Conservation (phyloP, 495 filamentous ascomycete genomes). For the Aspergillus haitiensis region DNA sequence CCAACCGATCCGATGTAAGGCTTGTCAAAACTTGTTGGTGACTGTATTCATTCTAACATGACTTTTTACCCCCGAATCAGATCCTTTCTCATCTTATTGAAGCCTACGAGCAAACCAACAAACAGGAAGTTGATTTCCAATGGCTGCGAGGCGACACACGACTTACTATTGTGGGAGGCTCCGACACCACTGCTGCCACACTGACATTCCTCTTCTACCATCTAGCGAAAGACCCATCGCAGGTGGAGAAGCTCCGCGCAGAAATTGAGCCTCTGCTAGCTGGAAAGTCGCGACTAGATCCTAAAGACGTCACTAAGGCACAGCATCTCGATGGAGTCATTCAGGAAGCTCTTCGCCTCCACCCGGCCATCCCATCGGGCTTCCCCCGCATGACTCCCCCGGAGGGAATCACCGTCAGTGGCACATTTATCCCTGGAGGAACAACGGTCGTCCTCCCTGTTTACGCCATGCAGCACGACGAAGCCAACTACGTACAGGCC, state of each 20-base stretch:
- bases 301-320: conserved; percentile 15
- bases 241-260: conserved; percentile 29
- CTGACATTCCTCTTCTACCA: conserved; percentile 48
- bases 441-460: conserved; percentile 35
- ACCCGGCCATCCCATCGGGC: conserved; percentile 26
- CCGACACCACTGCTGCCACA: conserved; percentile 55
- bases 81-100: conserved; percentile 17
- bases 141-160: conserved; percentile 31
- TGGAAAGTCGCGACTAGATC: neutral
- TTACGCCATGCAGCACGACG: conserved; percentile 20
- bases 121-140: conserved; percentile 17
- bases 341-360: conserved; percentile 40
- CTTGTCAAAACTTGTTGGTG: neutral
- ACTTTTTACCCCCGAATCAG: neutral
- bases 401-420: conserved; percentile 46
- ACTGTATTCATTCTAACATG: neutral
- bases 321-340: conserved; percentile 42
- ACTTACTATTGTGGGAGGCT: conserved; percentile 37
- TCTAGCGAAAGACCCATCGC: conserved; percentile 42
- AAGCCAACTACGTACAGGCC: conserved; percentile 20
- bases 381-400: conserved; percentile 42
- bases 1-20: conserved; percentile 24
- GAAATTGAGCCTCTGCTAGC: conserved; percentile 13
- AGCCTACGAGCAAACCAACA: conserved; percentile 10
- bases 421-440: conserved; percentile 42